Base-by-base conservation (phyloP, 2,329 filamentous ascomycete genomes). In the Talaromyces sp. region DNA sequence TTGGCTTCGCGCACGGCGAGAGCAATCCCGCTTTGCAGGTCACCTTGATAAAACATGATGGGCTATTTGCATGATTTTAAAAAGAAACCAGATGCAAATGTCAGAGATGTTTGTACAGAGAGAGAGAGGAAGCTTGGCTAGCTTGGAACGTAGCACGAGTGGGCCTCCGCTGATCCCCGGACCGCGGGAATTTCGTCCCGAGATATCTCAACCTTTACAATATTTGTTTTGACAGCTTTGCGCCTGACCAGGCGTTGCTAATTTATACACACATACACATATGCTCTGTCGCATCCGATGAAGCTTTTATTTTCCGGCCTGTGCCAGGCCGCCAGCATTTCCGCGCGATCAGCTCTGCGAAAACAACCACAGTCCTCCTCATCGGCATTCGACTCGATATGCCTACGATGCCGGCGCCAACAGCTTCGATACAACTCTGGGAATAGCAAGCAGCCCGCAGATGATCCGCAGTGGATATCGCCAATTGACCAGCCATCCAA, bases 401-500 rank as follows among this genome's bases (percentile, higher is more conserved):
- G 72, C 66, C 61, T 69, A 60, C 69, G 71, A 68, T 77, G 74
- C 61, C 72, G 72, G 52, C 66, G 67, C 27, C 73, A 75, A 59
- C 76, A 78, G 63, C 68, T 70, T 60, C 74, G 77, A 50, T 76
- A 74, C 66, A 74, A 76, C 40, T 73, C 75, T 40, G 33, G 56
- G 4, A 59, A 34, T 23, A 42, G 42, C 14, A 36, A 31, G 5
- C 67, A 71, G 55, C 47, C 72, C 34, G 89, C 84, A 68, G 91
- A 96, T 70, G 85, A 92, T 72, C 89, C 91, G 1, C 83, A 83
- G 72, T 97, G 96, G 80, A 83, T 86, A 63, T 96, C 92, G 7
- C 87, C 96, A 66, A 85, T 97, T 66, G 94, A 99, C 78, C 89
- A 90, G 63, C 92, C 94, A 1, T 86, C 93, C 0, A 84, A 86